phyloP scores from a whole-genome alignment of 2,329 filamentous ascomycete genomes.

The Beauveria asiatica region DNA sequence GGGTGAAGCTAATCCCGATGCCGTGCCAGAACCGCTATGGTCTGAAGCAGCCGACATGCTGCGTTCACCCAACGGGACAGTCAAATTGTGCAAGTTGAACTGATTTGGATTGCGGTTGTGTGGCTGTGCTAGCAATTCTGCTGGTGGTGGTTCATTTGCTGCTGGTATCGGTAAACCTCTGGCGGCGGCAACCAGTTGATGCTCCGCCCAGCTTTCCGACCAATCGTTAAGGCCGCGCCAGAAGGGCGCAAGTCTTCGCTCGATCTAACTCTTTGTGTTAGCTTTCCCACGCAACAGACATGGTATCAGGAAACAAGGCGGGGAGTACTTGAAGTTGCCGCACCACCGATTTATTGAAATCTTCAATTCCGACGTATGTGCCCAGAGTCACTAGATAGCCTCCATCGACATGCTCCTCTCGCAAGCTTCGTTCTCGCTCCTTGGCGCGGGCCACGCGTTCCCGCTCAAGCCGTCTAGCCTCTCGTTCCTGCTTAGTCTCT shows the following conservation, averaged over 20 bases:
- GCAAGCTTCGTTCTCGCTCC: constrained; percentile 84
- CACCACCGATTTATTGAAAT: constrained; percentile 84
- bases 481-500: constrained; percentile 86
- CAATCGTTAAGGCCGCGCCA: constrained; percentile 92
- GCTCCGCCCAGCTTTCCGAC: constrained; percentile 80
- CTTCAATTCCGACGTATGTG: constrained; percentile 84
- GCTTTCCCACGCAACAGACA: background rate
- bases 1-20: constrained; percentile 47
- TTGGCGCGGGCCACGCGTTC: constrained; percentile 68
- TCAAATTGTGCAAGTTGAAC: constrained; percentile 58
- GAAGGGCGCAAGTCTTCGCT: constrained; percentile 85
- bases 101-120: constrained; percentile 16
- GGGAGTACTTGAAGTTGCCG: constrained; percentile 74
- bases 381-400: constrained; percentile 92
- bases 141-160: constrained; percentile 72
- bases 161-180: constrained; percentile 76
- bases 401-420: constrained; percentile 87
- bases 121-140: constrained; percentile 45
- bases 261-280: constrained; percentile 53
- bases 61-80: constrained; percentile 68
- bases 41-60: constrained; percentile 77
- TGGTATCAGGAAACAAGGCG: background rate
- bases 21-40: constrained; percentile 49
- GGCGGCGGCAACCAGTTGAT: constrained; percentile 87
- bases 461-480: constrained; percentile 75